A percentile compares a stretch with the other conserved stretches of the same genome.
Evolutionary conservation across 768 basidiomycete species (phyloP).

Genomic region (Hortiboletus campestris): DNA sequence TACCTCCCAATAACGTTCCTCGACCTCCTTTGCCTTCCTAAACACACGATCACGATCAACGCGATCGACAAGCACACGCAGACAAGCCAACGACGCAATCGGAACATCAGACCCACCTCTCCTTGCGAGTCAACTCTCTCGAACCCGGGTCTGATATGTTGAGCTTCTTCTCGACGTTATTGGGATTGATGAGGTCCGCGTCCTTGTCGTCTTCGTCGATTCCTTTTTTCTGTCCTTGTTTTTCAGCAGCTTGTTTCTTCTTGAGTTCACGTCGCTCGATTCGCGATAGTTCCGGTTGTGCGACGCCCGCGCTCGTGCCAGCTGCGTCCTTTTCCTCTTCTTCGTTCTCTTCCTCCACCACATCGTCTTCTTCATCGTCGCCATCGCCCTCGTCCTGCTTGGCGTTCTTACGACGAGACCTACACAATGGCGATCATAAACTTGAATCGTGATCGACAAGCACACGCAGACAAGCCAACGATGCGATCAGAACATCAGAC

Average conservation of each 20-base stretch:
- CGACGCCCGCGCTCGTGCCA: conserved; percentile 21
- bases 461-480: neutral
- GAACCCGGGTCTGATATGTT: conserved; percentile 75
- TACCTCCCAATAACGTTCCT: conserved; percentile 87
- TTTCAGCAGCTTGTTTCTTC: conserved; percentile 66
- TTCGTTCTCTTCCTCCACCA: conserved; percentile 25
- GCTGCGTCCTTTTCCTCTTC: conserved; percentile 39
- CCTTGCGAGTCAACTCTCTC: conserved; percentile 59
- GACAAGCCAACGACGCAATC: conserved; percentile 1
- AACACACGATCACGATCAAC: neutral
- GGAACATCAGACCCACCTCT: conserved; percentile 46
- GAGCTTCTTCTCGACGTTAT: conserved; percentile 71
- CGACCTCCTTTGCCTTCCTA: conserved; percentile 89
- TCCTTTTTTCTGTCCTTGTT: conserved; percentile 37
- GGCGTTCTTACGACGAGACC: conserved; percentile 26
- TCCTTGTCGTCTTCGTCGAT: conserved; percentile 60
- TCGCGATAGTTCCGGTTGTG: conserved; percentile 61
- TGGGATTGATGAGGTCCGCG: conserved; percentile 73
- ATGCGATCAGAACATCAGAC: conserved; percentile 5
- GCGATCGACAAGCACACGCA: neutral
- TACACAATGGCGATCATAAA: conserved; percentile 8
- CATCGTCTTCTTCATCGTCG: conserved; percentile 41
- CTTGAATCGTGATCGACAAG: neutral
- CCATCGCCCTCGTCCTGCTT: conserved; percentile 39
- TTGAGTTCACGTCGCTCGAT: conserved; percentile 76